These are phyloP conservation scores for Ceriops zippeliana DNA, from an alignment of 345 rosid species.

Conservation along the genomic window DNA sequence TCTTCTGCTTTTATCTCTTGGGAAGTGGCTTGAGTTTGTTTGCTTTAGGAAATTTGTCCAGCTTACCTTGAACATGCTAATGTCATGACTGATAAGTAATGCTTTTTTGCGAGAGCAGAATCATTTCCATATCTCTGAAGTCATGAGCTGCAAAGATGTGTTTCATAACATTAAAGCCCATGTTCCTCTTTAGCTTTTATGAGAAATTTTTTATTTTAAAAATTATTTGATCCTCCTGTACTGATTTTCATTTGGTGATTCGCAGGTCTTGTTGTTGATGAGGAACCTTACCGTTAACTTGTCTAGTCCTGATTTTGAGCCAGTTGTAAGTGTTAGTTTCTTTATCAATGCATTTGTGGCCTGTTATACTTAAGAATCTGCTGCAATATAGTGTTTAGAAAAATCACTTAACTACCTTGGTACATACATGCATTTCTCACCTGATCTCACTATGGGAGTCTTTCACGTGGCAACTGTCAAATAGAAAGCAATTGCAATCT, in stretches of 20 bases:
- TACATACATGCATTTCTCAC: not conserved
- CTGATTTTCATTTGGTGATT: slow-evolving; percentile 16
- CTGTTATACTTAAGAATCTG: not conserved
- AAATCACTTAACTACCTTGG: not conserved
- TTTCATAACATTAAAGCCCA: not conserved
- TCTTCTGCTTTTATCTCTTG: no score
- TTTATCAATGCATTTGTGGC: not conserved
- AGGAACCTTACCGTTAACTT: slow-evolving; percentile 82
- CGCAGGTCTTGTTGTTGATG: slow-evolving; percentile 88
- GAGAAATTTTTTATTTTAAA: not conserved
- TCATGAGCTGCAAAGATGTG: not conserved
- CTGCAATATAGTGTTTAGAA: not conserved
- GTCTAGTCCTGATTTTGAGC: slow-evolving; percentile 81
- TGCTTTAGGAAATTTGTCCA: no score
- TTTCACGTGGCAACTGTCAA: not conserved
- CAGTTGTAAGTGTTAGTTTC: slow-evolving; percentile 53
- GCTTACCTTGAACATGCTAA: no score
- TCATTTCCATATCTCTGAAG: not conserved
- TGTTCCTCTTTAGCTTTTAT: no score
- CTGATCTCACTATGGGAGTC: slow-evolving; percentile 2
- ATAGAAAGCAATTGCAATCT: slow-evolving; percentile 1
- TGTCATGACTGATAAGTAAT: no score
- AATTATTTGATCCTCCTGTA: not conserved
- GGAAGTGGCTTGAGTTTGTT: no score
- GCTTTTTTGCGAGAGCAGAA: not conserved